Base-by-base conservation (phyloP, 1,284 basidiomycete genomes). In the Microbotryum violaceum region DNA sequence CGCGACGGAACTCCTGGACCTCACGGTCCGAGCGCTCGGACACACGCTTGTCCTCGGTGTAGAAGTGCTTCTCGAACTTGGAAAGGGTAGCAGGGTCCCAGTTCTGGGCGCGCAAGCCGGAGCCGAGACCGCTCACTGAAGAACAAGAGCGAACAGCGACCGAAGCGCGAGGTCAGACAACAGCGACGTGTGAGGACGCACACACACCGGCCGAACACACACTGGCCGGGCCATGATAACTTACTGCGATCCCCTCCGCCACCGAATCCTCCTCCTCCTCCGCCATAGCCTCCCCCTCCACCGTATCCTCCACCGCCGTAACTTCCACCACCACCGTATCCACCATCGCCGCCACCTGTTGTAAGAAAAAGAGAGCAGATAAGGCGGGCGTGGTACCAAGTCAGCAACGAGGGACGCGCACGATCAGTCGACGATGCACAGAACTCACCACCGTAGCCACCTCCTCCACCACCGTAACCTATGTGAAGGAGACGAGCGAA, bases 1-100 rank as follows among this genome's bases (percentile, higher is more conserved):
- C 70, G 56, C 82, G 81, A 63, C 89, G 83, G 79, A 93, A 97
- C 60, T 90, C 90, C 64, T 89, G 85, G 52, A 97, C 83, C 72
- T 98, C 94, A 54, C 83, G 80, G 18, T 97, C 91, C 61, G 81
- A 84, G 67, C 88, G 88, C 48, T 81, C 78, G 16, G 85, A 77
- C 49, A 98, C 91, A 48, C 85, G 83, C 72, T 88, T 86, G 77
- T 98, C 91, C 77, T 99, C 92, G 62, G 56, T 52, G 77, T 99
- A 99, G 74, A 99, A 99, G 82, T 97, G 97, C 79, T 93, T 93
- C 68, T 77, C 77, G 66, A 76, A 77, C 46, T 83, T 85, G 73
- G 86, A 82, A 62, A 97, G 80, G 66, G 85, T 84, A 51, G 78
- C 77, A 55, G 77, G 72, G 68, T 75, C 72, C 94, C 94, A 98